Evolutionary conservation across 1,284 basidiomycete genomes (phyloP), one percentile per base, ranked within the genome.

Genomic region (Ganoderma boninense): DNA sequence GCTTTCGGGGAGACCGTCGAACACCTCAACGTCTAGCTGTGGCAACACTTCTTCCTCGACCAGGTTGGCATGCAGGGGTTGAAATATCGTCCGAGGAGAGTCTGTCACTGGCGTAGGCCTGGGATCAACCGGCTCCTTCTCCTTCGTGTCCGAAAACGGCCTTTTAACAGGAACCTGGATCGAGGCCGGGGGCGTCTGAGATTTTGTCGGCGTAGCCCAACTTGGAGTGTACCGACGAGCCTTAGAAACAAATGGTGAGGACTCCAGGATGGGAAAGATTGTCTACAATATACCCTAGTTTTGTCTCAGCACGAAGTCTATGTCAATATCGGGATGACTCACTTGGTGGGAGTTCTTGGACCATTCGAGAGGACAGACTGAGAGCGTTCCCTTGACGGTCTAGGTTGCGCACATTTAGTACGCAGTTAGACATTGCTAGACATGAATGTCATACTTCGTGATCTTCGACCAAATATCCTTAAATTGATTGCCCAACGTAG

Each of bases 391-490:
- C 69, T 65, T 4, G 69, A 72, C 0, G 66, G 59, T 4, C 42
- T 70, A 69, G 20, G 20, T 11, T 32, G n/a, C 4, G n/a, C 16
- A 26, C 38, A 62, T n/a, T 43, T 42, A 62, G 40, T 23, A 62
- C 60, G 4, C 10, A 5, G 29, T n/a, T 11, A 35, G 29, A 18
- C 59, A 42, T 14, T n/a, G 60, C 13, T 7, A 26, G 13, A 29
- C 2, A n/a, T 60, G 29, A 32, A 18, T 18, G 13, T 32, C 61
- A 49, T 71, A 74, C 73, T 71, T 73, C 11, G 75, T 57, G 4
- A 80, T 68, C 62, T 75, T 78, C 4, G 70, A 69, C 75, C 78
- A 79, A 16, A 74, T 72, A 1, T 71, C 67, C 52, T 74, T 66
- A 67, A 78, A 79, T 4, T 74, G 71, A 43, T 76, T 78, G 0